These are phyloP conservation scores for Naumovozyma baii DNA, from an alignment of 805 yeast species.

Conservation along the genomic window DNA sequence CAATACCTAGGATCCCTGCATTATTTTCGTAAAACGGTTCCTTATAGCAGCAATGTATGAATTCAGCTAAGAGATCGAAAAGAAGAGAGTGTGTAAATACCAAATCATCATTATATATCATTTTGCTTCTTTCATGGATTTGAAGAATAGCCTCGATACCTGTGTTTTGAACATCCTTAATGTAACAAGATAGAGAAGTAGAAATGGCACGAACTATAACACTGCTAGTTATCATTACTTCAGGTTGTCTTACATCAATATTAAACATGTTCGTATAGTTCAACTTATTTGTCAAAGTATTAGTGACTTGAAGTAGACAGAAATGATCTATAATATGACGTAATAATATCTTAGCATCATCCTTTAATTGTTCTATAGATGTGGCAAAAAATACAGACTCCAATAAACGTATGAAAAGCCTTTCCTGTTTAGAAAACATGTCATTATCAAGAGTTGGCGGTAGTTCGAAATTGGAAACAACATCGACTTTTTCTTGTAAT, in stretches of 20 bases:
- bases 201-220: slow-evolving; percentile 66
- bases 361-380: slow-evolving; percentile 60
- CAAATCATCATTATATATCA: slow-evolving; percentile 60
- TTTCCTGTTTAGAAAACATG: slow-evolving; percentile 51
- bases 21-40: slow-evolving; percentile 77
- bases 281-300: slow-evolving; percentile 57
- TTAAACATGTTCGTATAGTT: slow-evolving; percentile 62
- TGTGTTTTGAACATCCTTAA: slow-evolving; percentile 55
- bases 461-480: slow-evolving; percentile 30
- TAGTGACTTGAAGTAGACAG: slow-evolving; percentile 66
- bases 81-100: slow-evolving; percentile 67
- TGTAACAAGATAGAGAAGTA: slow-evolving; percentile 71
- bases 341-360: slow-evolving; percentile 55
- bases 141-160: slow-evolving; percentile 59
- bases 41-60: slow-evolving; percentile 86
- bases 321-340: slow-evolving; percentile 68
- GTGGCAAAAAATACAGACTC: slow-evolving; percentile 69
- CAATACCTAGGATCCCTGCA: slow-evolving; percentile 82
- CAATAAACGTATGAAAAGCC: slow-evolving; percentile 51
- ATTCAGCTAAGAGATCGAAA: slow-evolving; percentile 65
- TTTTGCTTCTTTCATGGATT: slow-evolving; percentile 50
- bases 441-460: slow-evolving; percentile 39
- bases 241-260: slow-evolving; percentile 73
- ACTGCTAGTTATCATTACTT: slow-evolving; percentile 55
- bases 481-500: slow-evolving; percentile 16